Conservation (phyloP, 768 basidiomycete species). For the Termitomyces titanicus region DNA sequence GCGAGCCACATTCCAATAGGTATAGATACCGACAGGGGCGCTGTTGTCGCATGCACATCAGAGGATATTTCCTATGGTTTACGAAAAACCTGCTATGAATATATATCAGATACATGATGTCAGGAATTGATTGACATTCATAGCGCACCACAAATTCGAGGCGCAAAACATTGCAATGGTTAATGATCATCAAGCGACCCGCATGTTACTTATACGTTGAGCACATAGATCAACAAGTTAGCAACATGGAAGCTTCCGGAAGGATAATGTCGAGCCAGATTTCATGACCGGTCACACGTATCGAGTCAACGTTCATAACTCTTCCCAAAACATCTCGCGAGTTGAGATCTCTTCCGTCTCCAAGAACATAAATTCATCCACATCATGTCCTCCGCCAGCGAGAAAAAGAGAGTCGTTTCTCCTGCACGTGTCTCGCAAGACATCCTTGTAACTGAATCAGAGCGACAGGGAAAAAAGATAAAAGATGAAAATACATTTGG, state of each 20-base stretch:
- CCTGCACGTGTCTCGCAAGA: background rate
- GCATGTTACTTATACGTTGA: constrained; percentile 46
- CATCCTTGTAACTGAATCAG: background rate
- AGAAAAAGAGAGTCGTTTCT: background rate
- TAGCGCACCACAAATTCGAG: constrained; percentile 2
- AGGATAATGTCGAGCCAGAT: constrained; percentile 61
- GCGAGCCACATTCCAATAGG: constrained; percentile 7
- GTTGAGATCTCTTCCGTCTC: background rate
- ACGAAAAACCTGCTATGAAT: no score
- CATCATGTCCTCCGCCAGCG: background rate
- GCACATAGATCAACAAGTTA: constrained; percentile 54
- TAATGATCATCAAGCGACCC: background rate
- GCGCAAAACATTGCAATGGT: constrained; percentile 7
- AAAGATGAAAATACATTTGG: no score
- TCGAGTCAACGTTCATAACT: constrained; percentile 5
- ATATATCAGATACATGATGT: background rate
- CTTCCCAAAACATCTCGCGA: constrained; percentile 10
- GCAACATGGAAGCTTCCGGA: constrained; percentile 78
- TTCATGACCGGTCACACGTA: constrained; percentile 11
- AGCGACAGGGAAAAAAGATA: no score
- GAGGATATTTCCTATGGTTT: no score
- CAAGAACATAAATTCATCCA: background rate
- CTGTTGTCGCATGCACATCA: no score
- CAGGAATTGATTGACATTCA: background rate
- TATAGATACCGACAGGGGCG: background rate